A percentile compares a stretch with the other conserved stretches of the same genome.
phyloP scores from a whole-genome alignment of 208 protist species.

The Naegleria fowleri region DNA sequence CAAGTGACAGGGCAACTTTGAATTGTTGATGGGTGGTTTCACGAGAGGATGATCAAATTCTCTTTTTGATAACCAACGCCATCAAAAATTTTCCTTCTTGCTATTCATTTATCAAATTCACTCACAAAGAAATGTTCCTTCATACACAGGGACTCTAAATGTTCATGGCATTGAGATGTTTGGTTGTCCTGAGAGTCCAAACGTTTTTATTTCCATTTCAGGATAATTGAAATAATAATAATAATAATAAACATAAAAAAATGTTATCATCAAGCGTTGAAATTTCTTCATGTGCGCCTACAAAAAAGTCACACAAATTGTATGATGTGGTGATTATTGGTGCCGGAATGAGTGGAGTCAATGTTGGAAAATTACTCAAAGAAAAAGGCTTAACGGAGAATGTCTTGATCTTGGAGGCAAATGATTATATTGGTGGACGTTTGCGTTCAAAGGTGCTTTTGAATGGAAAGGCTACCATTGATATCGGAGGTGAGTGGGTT shows the following conservation, averaged over 20 bases:
- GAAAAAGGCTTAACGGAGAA: neutral
- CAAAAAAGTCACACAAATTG: neutral
- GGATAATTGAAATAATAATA: no score
- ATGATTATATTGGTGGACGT: neutral
- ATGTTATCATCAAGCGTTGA: no score
- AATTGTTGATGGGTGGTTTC: no score
- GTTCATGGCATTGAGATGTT: no score
- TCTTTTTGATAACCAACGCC: neutral
- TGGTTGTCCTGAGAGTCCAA: no score
- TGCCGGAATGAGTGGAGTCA: neutral
- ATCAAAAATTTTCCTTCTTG: neutral
- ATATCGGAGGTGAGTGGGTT: neutral
- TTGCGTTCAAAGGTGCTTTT: neutral
- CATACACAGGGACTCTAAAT: no score
- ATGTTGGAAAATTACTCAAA: neutral
- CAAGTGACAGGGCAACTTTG: no score
- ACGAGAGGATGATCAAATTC: no score
- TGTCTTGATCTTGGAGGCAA: neutral
- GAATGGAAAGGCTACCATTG: neutral
- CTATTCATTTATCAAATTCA: neutral
- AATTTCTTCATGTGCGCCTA: no score
- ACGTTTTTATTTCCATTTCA: no score
- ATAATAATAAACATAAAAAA: no score
- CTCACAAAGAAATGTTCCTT: no score
- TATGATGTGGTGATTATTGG: slow-evolving; percentile 29